Evolutionary conservation across 495 filamentous ascomycete species (phyloP), one percentile per base, ranked within the genome.

Genomic region (Neurospora sp.): DNA sequence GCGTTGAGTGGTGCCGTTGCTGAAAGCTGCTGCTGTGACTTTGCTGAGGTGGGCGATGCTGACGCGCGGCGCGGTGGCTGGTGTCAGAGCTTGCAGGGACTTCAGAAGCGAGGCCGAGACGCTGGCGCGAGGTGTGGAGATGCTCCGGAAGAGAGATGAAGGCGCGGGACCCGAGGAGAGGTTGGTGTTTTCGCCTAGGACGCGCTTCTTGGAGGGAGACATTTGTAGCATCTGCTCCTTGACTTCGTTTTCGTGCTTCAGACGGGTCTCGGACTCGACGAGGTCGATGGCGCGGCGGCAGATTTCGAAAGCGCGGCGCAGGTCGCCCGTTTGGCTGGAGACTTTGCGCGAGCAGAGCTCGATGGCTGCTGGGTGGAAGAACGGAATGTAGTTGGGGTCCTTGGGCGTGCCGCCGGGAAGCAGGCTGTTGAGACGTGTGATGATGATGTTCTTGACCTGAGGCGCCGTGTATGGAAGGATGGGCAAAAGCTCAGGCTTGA

Each of bases 231-330:
- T 76, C 39, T 85, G 81, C 72, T 90, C 87, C 46, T 86, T 82
- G 23, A 84, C 78, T 40, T 86, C 84, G 38, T 85, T 83, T 39
- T 88, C 87, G 73, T 89, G 85, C 77, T 92, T 91, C 73, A 88
- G 83, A 62, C 87, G 87, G 3, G 90, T 95, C 81, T 99, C 96
- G 42, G 86, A 85, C 81, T 98, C 96, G 71, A 98, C 90, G 2
- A 95, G 84, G 80, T 98, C 95, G 74, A 99, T 90, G 2, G 94
- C 93, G 18, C 93, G 90, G 27, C 93, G 93, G 80, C 93, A 92
- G 70, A 99, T 91, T 78, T 98, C 95, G 77, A 98, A 98, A 0
- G 94, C 96, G 79, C 97, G 95, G 31, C 96, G 92, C 44, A 99
- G 84, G 82, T 99, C 96, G 20, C 96, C 96, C 0, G 93, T 96